Base-by-base conservation (phyloP, 768 basidiomycete species). In the Cystofilobasidium macerans region DNA sequence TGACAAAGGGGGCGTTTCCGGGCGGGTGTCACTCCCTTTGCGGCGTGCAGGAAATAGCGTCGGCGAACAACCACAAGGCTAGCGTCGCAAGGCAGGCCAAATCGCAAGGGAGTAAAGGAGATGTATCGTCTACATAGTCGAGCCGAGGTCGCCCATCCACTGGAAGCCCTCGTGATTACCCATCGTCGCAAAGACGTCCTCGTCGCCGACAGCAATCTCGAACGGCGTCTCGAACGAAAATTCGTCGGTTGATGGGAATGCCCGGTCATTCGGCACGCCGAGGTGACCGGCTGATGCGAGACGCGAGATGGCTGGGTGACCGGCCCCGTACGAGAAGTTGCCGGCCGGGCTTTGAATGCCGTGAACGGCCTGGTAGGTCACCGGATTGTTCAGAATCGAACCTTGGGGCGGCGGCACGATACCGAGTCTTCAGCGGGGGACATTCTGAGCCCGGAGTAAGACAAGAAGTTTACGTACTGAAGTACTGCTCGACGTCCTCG, bases 81-180 rank as follows among this genome's bases (percentile, higher is more conserved):
- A n/a, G n/a, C n/a, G n/a, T n/a, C n/a, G n/a, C n/a, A n/a, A n/a
- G n/a, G n/a, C n/a, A 40, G 38, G 38, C 16, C 38, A 40, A 40
- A 40, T 40, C 38, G 38, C 16, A 16, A 16, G 38, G 9, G 38
- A 40, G 38, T 40, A 16, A 40, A 8, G 9, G 16, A 8, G 38
- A 40, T 40, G 16, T 8, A 40, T 40, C 8, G 9, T 40, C 9
- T n/a, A n/a, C n/a, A n/a, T n/a, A 60, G 18, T 58, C 65, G 7
- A 67, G 28, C 22, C 54, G 45, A n/a, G n/a, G n/a, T n/a, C n/a
- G n/a, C n/a, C n/a, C 65, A 67, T 67, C 65, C 65, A 67, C 6
- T 20, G 32, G 22, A 28, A 61, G 30, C 65, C 65, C 32, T 62
- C 30, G 28, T 38, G n/a, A 32, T 62, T 33, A 0, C 65, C 65